Conservation (phyloP, 192 early-diverging fungal species). For the Mortierella alpina region DNA sequence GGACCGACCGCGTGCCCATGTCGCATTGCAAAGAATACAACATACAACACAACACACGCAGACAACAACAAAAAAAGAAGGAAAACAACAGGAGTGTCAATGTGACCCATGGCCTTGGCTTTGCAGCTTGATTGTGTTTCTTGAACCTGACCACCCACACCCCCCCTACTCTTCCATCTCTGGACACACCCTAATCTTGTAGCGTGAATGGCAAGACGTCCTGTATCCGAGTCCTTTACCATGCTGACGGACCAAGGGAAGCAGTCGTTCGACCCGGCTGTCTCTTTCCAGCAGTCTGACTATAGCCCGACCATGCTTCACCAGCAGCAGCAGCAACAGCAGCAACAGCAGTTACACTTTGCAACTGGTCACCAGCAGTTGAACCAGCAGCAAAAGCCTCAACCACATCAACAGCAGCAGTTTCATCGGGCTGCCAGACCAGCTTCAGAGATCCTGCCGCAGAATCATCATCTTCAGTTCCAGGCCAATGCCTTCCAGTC, state of each 20-base stretch:
- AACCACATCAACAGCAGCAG: slow-evolving; percentile 22
- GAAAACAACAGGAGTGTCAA: neutral
- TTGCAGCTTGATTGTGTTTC: neutral
- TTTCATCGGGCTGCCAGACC: slow-evolving; percentile 37
- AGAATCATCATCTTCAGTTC: slow-evolving; percentile 43
- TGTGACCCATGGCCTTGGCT: neutral
- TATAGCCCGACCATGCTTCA: slow-evolving; percentile 49
- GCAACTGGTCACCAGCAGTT: slow-evolving; percentile 14
- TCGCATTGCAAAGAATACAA: neutral
- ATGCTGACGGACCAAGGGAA: slow-evolving; percentile 52
- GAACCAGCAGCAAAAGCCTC: slow-evolving; percentile 1
- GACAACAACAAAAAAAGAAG: neutral
- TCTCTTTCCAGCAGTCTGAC: slow-evolving; percentile 35
- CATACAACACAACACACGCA: neutral
- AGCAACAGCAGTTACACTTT: slow-evolving; percentile 33
- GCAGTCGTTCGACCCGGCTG: slow-evolving; percentile 48
- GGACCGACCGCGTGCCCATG: neutral
- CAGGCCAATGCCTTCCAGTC: slow-evolving; percentile 41
- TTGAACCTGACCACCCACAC: neutral
- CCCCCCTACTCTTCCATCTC: slow-evolving; percentile 1
- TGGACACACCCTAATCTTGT: neutral
- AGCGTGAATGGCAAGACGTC: slow-evolving; percentile 51
- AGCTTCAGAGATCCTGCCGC: slow-evolving; percentile 45
- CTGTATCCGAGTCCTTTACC: slow-evolving; percentile 52
- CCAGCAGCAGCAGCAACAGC: slow-evolving; percentile 30